Conservation (phyloP, 345 rosid genomes). For the Pugionium dolabratum region DNA sequence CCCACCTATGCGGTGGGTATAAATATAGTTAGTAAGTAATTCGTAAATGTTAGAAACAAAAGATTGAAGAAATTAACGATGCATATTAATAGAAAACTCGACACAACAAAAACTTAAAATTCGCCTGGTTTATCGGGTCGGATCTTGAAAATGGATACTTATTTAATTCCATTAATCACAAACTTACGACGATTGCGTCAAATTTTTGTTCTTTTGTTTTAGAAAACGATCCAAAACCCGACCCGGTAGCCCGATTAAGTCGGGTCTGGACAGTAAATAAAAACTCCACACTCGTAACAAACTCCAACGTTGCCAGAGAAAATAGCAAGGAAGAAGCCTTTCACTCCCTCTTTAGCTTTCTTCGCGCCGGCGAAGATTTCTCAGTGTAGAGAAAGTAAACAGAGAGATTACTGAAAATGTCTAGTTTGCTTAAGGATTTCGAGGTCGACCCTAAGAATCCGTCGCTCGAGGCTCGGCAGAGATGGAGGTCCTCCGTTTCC, state of each 20-base stretch:
- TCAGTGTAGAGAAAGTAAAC: constrained; percentile 31
- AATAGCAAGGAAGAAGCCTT: background rate
- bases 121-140: too few relatives aligned
- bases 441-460: constrained; percentile 61
- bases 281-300: constrained; percentile 4
- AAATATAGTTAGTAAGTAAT: too few relatives aligned
- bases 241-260: background rate
- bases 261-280: constrained; percentile 8
- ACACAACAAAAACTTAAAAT: too few relatives aligned
- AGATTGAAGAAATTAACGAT: too few relatives aligned
- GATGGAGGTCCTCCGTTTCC: constrained; percentile 74
- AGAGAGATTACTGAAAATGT: constrained; percentile 47
- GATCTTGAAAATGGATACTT: too few relatives aligned
- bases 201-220: background rate
- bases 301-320: constrained; percentile 29
- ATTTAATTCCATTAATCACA: background rate
- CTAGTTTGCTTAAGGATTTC: constrained; percentile 57
- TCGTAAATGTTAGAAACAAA: too few relatives aligned
- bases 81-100: too few relatives aligned
- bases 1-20: too few relatives aligned
- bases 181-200: constrained; percentile 18
- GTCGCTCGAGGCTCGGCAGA: constrained; percentile 57
- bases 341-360: constrained; percentile 5
- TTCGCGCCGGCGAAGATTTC: constrained; percentile 35
- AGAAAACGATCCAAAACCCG: background rate